Base-by-base conservation (phyloP, 1,284 basidiomycete species). In the Meripilus lineatus region DNA sequence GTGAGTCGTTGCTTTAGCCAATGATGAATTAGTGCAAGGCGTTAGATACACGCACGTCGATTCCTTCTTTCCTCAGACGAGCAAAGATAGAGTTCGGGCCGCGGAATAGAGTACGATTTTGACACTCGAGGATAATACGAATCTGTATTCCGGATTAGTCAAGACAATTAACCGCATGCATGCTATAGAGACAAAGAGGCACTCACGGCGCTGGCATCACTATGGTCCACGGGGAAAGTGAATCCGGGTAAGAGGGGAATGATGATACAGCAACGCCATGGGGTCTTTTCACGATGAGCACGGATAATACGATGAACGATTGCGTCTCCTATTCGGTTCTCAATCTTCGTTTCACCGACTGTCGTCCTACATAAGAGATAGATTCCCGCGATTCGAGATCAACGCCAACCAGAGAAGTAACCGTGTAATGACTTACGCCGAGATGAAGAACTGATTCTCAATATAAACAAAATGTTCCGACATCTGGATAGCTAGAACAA, bases 371-470 rank as follows among this genome's bases (percentile, higher is more conserved):
- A 41, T 13, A 11, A 30, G 17, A 11, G 39, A 32, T n/a, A n/a
- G n/a, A n/a, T n/a, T n/a, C n/a, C n/a, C n/a, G n/a, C n/a, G n/a
- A n/a, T n/a, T n/a, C n/a, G n/a, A n/a, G n/a, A n/a, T n/a, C n/a
- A n/a, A n/a, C n/a, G 28, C 8, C 28, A n/a, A n/a, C 28, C n/a
- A 30, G n/a, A 30, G 28, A 30, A 30, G n/a, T 10, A n/a, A n/a
- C 8, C n/a, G 28, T n/a, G n/a, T n/a, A 32, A 48, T 38, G 17
- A 65, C 82, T 59, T 61, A 89, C 78, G 89, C 96, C 0, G 93
- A 90, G 59, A 99, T 93, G 68, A 99, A 99, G 70, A 98, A 99
- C 64, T 99, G 95, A 60, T 99, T 98, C 65, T 98, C 93, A 48
- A 93, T 92, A 65, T 93, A 93, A 18, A 93, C 87, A 57, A 93